phyloP scores from a whole-genome alignment of 2,329 filamentous ascomycete genomes.

The Talaromyces sp. region DNA sequence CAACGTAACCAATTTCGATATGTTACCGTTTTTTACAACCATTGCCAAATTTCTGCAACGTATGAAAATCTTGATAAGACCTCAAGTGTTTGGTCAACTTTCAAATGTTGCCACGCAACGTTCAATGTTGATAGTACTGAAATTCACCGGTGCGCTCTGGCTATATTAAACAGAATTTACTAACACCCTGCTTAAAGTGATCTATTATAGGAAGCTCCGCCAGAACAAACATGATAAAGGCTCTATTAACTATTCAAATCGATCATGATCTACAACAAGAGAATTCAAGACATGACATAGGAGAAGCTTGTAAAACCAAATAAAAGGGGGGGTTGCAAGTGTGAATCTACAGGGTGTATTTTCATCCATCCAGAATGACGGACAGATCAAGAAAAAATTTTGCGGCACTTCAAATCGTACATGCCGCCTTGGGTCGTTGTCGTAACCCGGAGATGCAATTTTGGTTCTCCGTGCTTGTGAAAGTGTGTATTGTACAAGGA shows the following conservation, averaged over 20 bases:
- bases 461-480: not conserved
- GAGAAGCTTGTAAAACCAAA: slow-evolving; percentile 7
- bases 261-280: slow-evolving; percentile 13
- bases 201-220: not conserved
- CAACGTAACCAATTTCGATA: no score
- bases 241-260: slow-evolving; percentile 13
- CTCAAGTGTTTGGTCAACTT: no score
- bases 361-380: slow-evolving; percentile 6
- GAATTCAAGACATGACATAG: slow-evolving; percentile 7
- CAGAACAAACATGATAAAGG: slow-evolving; percentile 2
- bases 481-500: not conserved
- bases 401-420: slow-evolving; percentile 11
- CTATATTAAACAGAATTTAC: no score
- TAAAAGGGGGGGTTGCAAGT: not conserved
- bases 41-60: no score
- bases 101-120: no score
- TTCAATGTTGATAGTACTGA: no score
- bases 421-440: not conserved
- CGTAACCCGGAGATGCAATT: not conserved
- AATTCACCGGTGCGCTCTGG: no score
- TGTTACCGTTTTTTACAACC: no score
- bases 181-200: no score
- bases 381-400: slow-evolving; percentile 1
- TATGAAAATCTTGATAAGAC: no score
- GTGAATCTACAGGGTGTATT: slow-evolving; percentile 10